phyloP scores from a whole-genome alignment of 768 basidiomycete species.

The Russula virescens region DNA sequence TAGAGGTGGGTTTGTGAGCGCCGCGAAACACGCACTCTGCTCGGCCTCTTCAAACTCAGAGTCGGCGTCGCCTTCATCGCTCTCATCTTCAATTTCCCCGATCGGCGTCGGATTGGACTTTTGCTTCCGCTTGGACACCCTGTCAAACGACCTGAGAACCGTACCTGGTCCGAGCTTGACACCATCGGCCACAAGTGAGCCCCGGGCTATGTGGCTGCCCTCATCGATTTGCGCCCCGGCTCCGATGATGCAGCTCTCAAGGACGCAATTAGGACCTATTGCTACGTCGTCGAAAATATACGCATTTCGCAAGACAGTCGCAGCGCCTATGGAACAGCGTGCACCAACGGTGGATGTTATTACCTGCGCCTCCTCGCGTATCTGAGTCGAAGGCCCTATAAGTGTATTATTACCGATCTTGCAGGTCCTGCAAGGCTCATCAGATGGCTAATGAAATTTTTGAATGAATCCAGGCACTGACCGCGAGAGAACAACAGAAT shows the following conservation, averaged over 20 bases:
- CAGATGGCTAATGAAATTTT: not conserved
- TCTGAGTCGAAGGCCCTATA: slow-evolving; percentile 70
- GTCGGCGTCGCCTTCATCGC: slow-evolving; percentile 26
- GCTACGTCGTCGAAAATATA: slow-evolving; percentile 79
- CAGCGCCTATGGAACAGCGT: slow-evolving; percentile 65
- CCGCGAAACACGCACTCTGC: slow-evolving; percentile 38
- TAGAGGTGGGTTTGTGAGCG: not conserved
- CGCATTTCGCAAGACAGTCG: slow-evolving; percentile 62
- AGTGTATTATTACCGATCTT: slow-evolving; percentile 77
- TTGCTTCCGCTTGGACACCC: slow-evolving; percentile 55
- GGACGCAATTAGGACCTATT: slow-evolving; percentile 63
- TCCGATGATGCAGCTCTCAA: slow-evolving; percentile 79
- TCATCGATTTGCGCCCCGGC: slow-evolving; percentile 67
- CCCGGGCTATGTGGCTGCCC: slow-evolving; percentile 57
- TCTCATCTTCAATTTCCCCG: slow-evolving; percentile 30
- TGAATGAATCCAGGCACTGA: slow-evolving; percentile 32
- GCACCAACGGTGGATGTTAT: slow-evolving; percentile 72
- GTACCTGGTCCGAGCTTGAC: slow-evolving; percentile 76
- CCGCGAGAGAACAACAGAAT: slow-evolving; percentile 79
- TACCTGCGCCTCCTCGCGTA: slow-evolving; percentile 63
- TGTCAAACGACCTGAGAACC: slow-evolving; percentile 58
- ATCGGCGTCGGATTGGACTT: slow-evolving; percentile 17
- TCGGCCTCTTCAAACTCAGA: slow-evolving; percentile 67
- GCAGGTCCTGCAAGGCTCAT: slow-evolving; percentile 55
- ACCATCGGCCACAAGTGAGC: slow-evolving; percentile 77